A percentile compares a stretch with the other conserved stretches of the same genome.
Evolutionary conservation across 257 asterid genomes (phyloP).

Genomic region (Leonotis leonurus): DNA sequence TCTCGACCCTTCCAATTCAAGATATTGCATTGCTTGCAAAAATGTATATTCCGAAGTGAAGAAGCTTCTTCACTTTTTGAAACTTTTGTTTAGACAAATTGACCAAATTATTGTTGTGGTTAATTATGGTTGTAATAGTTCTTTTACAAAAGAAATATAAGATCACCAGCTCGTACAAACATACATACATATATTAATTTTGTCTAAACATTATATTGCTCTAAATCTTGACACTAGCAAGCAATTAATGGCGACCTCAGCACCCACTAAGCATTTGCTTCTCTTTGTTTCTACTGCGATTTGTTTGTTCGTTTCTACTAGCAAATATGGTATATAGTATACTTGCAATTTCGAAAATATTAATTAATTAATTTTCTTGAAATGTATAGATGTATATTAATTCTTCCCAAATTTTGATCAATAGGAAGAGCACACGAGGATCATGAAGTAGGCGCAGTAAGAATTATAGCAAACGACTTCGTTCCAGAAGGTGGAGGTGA

Average conservation of each 20-base stretch:
- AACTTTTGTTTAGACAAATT: background rate
- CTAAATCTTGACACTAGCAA: background rate
- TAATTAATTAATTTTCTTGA: background rate
- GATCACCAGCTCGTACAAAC: no score
- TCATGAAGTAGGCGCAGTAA: constrained; percentile 31
- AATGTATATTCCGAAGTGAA: background rate
- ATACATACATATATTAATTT: background rate
- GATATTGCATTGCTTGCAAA: background rate
- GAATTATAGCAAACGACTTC: constrained; percentile 24
- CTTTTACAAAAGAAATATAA: no score
- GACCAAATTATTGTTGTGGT: background rate
- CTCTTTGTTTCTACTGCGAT: constrained; percentile 17
- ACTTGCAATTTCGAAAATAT: background rate
- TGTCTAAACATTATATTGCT: no score
- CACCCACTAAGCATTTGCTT: constrained; percentile 4
- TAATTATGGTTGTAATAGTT: background rate
- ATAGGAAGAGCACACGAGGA: constrained; percentile 30
- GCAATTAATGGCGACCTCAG: constrained; percentile 33
- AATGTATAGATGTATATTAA: no score
- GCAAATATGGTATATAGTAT: constrained; percentile 14
- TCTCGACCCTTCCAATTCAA: background rate
- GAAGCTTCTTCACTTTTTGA: constrained; percentile 11
- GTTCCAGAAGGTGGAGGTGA: constrained; percentile 22
- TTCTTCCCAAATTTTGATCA: background rate
- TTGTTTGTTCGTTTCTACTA: constrained; percentile 17